Evolutionary conservation across 306 rosid genomes (phyloP), one percentile per base, ranked within the genome.

Genomic region (Sindora glabra): DNA sequence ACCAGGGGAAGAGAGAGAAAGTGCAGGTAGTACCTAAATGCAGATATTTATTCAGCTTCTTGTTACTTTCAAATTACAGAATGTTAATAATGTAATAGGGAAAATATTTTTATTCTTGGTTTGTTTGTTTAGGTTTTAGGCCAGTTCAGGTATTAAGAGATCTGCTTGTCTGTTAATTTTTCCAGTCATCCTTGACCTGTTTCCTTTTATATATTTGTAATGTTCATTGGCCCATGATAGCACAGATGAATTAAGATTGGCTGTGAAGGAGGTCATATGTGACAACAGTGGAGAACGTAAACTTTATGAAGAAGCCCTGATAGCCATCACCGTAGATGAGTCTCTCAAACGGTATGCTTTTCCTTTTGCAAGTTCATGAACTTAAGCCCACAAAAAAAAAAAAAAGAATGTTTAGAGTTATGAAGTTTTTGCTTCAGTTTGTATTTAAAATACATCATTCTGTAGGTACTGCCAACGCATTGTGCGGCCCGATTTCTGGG

Each of bases 251-350:
- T 76, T 92, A 67, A 76, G 96, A 64, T 69, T 86, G 86, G 96
- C 98, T 42, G 95, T 89, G 69, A 92, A 82, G 78, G 98, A 92
- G 65, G 72, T 80, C 56, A 56, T 88, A 61, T 92, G 98, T 71
- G 89, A 83, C 34, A 82, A 74, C 65, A 81, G 63, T 26, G 49
- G 71, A 56, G 98, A 86, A 17, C 81, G 81, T 5, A 65, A 37
- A n/a, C 73, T 65, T 73, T 86, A 81, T 54, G 94, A 89, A 89
- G 81, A 75, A 64, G 99, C 96, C 47, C 59, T 89, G 32, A 65
- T 86, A 65, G 95, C 99, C 17, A 82, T 92, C 65, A 92, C 95
- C 5, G 95, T 89, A 18, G 96, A 89, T 2, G 94, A 89, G 75
- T 62, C 99, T 40, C 69, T 92, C 47, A 79, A 78, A 49, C 90